Base-by-base conservation (phyloP, 345 rosid genomes). In the Fremontodendron californicum region DNA sequence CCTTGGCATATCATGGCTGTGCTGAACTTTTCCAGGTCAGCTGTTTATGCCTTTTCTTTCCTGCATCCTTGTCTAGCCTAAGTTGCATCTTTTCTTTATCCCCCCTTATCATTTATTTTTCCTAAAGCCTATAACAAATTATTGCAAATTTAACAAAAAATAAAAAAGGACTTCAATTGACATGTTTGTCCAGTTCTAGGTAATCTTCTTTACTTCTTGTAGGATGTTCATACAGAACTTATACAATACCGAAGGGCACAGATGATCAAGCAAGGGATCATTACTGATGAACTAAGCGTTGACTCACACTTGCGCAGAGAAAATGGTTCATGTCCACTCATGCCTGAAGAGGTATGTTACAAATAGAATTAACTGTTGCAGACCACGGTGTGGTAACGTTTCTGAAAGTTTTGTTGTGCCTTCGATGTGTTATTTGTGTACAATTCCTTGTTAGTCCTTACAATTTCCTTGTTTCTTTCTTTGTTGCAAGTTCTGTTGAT, bases 161-260 rank as follows among this genome's bases (percentile, higher is more conserved):
- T 18, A 0, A 33, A 64, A 29, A 35, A 48, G 75, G 9, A 62
- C 25, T n/a, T 45, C 33, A 69, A 33, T 62, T 62, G 21, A 31
- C 43, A 6, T 73, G 9, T 48, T 81, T 23, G 7, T 37, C 5
- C 27, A 67, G 58, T 65, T 85, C 21, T 83, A 54, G 74, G 40
- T 51, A 40, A 57, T 67, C 77, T 75, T 85, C 7, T 61, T 79
- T 73, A 74, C 80, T 74, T 62, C 60, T 54, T 85, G 40, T 66
- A 96, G 99, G 98, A 96, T 82, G 80, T 96, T 83, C 99, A 96
- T 85, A 83, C 96, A 78, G 98, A 96, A 80, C 98, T 96, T 81
- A 90, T 96, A 72, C 98, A 96, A 72, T 86, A 89, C 75, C 91
- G 89, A 70, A 89, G 99, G 86, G 91, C 89, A 35, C 92, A 90